Base-by-base conservation (phyloP, 1,284 basidiomycete genomes). In the Austroboletus niveus region DNA sequence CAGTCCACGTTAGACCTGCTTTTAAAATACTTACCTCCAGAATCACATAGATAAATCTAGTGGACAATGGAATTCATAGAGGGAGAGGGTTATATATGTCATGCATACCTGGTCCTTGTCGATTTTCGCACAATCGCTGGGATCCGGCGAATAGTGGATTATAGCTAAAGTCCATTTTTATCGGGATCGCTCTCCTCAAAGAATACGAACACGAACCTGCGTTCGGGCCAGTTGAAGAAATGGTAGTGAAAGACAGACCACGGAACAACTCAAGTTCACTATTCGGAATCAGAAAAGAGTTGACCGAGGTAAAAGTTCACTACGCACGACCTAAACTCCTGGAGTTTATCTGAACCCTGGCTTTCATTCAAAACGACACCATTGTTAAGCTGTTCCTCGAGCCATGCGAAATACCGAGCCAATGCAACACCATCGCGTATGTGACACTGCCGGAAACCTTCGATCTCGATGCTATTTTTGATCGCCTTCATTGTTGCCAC, bases 1-100 rank as follows among this genome's bases (percentile, higher is more conserved):
- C 45, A 47, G 8, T 51, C 10, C 5, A 14, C 12, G 20, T 29
- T n/a, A 29, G 39, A 40, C 1, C 10, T 27, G 10, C 1, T 22
- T 39, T 45, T 31, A n/a, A 8, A 15, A 11, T 32, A 14, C 49
- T 71, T 58, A 84, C 87, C 90, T 62, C 96, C 96, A 22, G 92
- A 94, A 69, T 99, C 96, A 63, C 95, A 98, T 4, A 98, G 78
- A 69, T 99, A 98, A 47, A 97, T 83, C 83, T 91, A 10, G 51
- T 35, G 20, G 47, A 46, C 9, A 42, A 14, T 9, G 2, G 29
- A 27, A 14, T 14, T 27, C 17, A 17, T 17, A 17, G 17, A 34
- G n/a, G 45, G 11, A 48, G 14, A 43, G 30, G 9, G 36, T 11
- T 27, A 42, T 10, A 15, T 14, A 8, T n/a, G 35, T 31, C 22